Evolutionary conservation across 2,329 filamentous ascomycete genomes (phyloP).

Genomic region (Polychaeton citri): DNA sequence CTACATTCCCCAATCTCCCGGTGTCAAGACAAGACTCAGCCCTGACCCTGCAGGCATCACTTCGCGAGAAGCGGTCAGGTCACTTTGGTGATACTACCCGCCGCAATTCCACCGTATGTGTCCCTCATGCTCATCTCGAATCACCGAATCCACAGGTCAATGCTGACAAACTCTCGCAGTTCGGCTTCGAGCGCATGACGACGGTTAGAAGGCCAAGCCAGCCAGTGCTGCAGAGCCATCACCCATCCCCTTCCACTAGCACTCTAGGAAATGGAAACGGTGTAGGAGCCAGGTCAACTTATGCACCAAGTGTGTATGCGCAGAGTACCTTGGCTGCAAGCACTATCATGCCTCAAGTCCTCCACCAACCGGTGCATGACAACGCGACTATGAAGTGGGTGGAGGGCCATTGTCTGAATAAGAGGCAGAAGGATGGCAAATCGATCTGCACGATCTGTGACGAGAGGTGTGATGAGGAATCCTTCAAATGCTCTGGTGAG

Average conservation of each 20-base stretch:
- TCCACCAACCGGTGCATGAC: constrained; percentile 64
- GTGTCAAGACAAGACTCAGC: constrained; percentile 87
- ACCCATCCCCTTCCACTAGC: constrained; percentile 54
- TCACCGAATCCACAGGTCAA: constrained; percentile 13
- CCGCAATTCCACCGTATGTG: constrained; percentile 63
- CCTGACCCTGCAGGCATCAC: constrained; percentile 69
- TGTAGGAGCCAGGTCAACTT: constrained; percentile 27
- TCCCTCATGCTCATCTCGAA: constrained; percentile 14
- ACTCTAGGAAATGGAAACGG: constrained; percentile 38
- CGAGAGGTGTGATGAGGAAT: constrained; percentile 58
- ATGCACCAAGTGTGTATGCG: constrained; percentile 72
- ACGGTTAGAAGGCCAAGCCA: constrained; percentile 49
- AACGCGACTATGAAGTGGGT: constrained; percentile 73
- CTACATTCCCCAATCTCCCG: constrained; percentile 64
- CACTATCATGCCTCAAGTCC: constrained; percentile 75
- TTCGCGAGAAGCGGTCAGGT: constrained; percentile 87
- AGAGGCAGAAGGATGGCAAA: constrained; percentile 44
- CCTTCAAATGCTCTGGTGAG: constrained; percentile 55
- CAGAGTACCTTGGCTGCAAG: constrained; percentile 76
- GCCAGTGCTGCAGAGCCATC: constrained; percentile 50
- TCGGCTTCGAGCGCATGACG: constrained; percentile 61
- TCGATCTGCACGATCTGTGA: constrained; percentile 62
- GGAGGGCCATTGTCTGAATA: constrained; percentile 70
- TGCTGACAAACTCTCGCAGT: constrained; percentile 31
- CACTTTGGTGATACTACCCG: constrained; percentile 75